Evolutionary conservation across 1,139 yeast species (phyloP).

Genomic region (Nakaseomyces delphensis): DNA sequence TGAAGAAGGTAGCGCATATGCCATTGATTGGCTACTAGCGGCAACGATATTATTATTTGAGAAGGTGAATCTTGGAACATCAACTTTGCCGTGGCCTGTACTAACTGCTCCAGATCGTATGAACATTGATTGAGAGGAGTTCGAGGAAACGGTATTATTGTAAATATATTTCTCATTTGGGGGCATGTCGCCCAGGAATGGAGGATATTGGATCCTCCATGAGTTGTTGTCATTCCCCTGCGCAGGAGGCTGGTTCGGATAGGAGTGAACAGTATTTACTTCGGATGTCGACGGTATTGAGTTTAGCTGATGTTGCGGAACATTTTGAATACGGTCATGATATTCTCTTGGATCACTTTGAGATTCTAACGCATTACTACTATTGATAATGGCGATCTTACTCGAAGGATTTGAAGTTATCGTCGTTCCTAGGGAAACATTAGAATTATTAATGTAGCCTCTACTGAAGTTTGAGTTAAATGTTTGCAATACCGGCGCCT

Average conservation of each 20-base stretch:
- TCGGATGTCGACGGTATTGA: background rate
- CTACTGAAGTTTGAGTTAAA: background rate
- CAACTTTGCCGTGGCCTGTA: background rate
- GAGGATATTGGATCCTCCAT: conserved; percentile 3
- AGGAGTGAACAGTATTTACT: background rate
- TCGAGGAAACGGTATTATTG: background rate
- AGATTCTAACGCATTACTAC: background rate
- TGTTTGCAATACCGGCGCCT: conserved; percentile 2
- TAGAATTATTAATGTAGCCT: background rate
- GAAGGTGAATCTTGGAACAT: background rate
- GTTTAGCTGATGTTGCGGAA: background rate
- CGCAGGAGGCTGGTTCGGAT: background rate
- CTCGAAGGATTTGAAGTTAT: background rate
- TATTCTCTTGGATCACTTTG: conserved; percentile 1
- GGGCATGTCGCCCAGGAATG: background rate
- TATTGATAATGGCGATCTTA: background rate
- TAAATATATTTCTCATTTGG: background rate
- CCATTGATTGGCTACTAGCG: conserved; percentile 2
- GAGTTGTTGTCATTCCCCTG: background rate
- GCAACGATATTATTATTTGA: background rate
- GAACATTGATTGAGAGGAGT: background rate
- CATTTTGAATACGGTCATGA: background rate
- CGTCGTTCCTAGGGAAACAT: background rate
- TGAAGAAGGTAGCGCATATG: background rate
- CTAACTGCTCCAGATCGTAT: background rate